Evolutionary conservation across 140 eudicot species (phyloP).

Genomic region (Anethum foeniculum): DNA sequence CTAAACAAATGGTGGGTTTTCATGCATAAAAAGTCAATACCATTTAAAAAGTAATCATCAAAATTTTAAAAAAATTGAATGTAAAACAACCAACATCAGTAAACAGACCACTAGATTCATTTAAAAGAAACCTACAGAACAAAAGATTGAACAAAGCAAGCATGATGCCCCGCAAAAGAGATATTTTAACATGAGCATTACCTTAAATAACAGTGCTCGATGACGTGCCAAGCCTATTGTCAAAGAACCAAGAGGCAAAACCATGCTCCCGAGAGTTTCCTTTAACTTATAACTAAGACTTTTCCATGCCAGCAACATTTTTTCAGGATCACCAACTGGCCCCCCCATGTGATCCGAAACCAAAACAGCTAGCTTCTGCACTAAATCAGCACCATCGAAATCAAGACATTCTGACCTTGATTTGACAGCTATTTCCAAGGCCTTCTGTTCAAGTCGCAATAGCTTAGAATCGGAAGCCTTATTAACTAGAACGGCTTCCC

Average conservation of each 20-base stretch:
- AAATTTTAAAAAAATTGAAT: neutral
- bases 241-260: constrained; percentile 84
- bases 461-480: constrained; percentile 63
- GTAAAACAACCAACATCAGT: neutral
- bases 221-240: constrained; percentile 86
- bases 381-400: constrained; percentile 33
- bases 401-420: constrained; percentile 39
- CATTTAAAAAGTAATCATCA: neutral
- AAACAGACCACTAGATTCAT: neutral
- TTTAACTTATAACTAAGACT: constrained; percentile 44
- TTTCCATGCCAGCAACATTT: constrained; percentile 65
- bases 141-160: neutral
- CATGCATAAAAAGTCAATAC: neutral
- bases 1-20: neutral
- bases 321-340: constrained; percentile 72
- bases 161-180: neutral
- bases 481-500: constrained; percentile 81
- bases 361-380: constrained; percentile 54
- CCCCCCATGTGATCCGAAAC: constrained; percentile 80
- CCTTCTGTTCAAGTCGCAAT: constrained; percentile 55
- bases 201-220: constrained; percentile 88
- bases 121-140: neutral
- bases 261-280: constrained; percentile 67
- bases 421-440: constrained; percentile 44
- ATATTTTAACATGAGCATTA: constrained; percentile 2